Percentiles rank a stretch among this genome's conserved stretches.
These are phyloP conservation scores for Blastobotrys elegans DNA, from an alignment of 1,139 yeast species.

Conservation along the genomic window DNA sequence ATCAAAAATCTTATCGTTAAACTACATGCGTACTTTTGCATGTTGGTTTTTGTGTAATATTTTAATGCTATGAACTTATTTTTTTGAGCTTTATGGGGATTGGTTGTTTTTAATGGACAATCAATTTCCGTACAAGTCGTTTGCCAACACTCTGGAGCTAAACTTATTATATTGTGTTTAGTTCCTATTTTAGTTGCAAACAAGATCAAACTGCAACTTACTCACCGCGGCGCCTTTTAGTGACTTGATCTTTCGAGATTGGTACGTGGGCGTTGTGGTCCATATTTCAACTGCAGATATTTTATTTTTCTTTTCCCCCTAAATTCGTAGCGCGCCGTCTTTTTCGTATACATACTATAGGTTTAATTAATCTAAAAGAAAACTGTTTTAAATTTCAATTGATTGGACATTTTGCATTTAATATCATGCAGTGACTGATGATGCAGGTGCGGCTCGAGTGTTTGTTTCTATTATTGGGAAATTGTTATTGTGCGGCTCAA, in stretches of 20 bases:
- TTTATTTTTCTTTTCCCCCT: no score
- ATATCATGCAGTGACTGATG: no score
- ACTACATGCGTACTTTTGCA: not conserved
- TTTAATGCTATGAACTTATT: not conserved
- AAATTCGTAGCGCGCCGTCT: no score
- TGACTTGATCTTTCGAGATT: not conserved
- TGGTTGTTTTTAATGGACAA: not conserved
- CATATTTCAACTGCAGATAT: constrained; percentile 39
- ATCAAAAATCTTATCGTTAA: constrained; percentile 99
- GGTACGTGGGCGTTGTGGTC: constrained; percentile 42
- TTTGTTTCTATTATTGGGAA: no score
- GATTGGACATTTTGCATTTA: no score
- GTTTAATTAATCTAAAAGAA: no score
- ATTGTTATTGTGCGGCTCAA: no score
- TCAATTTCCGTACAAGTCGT: no score
- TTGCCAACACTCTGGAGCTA: constrained; percentile 97
- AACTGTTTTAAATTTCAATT: no score
- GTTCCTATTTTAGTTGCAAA: constrained; percentile 96
- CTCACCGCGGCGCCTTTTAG: constrained; percentile 59
- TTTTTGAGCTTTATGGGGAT: not conserved
- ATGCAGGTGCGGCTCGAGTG: no score
- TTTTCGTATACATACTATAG: no score
- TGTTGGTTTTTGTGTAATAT: not conserved
- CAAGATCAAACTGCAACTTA: constrained; percentile 67
- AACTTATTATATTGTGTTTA: constrained; percentile 34